These are phyloP conservation scores for Cryptosporidium sp. DNA, from an alignment of 169 alveolate genomes.

Conservation along the genomic window DNA sequence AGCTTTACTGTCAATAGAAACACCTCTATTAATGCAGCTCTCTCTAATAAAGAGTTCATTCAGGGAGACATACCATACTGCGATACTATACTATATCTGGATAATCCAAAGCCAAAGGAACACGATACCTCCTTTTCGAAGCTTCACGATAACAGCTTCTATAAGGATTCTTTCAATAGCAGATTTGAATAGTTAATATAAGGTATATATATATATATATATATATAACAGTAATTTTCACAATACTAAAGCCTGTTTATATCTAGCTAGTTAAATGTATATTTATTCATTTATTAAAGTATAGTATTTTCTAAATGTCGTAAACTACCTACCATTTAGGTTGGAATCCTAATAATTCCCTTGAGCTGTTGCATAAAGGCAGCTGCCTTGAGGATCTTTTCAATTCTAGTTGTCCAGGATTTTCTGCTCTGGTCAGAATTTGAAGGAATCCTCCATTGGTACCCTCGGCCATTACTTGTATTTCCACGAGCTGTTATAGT, in stretches of 20 bases:
- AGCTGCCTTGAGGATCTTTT: constrained; percentile 58
- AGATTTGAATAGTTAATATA: constrained; percentile 4
- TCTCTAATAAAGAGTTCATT: background rate
- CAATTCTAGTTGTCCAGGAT: constrained; percentile 69
- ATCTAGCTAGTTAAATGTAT: background rate
- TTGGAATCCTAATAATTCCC: constrained; percentile 48
- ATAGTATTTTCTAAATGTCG: background rate
- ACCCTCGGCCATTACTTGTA: constrained; percentile 61
- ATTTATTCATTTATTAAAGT: background rate
- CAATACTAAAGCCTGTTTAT: background rate
- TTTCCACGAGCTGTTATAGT: constrained; percentile 26
- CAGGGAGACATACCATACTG: constrained; percentile 70
- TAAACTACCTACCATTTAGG: background rate
- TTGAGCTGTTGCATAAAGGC: constrained; percentile 73
- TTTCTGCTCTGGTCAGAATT: constrained; percentile 56
- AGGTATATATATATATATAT: background rate
- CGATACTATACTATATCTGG: constrained; percentile 45
- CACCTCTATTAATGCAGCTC: background rate
- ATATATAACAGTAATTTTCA: background rate
- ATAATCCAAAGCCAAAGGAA: constrained; percentile 22
- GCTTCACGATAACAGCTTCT: constrained; percentile 18
- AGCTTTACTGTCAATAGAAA: constrained; percentile 25
- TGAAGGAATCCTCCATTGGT: constrained; percentile 68
- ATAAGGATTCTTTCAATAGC: background rate
- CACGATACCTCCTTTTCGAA: constrained; percentile 11